Percentiles rank a stretch among this genome's conserved stretches.
Conservation (phyloP, 1,284 basidiomycete genomes). For the Hemileia vastatrix region DNA sequence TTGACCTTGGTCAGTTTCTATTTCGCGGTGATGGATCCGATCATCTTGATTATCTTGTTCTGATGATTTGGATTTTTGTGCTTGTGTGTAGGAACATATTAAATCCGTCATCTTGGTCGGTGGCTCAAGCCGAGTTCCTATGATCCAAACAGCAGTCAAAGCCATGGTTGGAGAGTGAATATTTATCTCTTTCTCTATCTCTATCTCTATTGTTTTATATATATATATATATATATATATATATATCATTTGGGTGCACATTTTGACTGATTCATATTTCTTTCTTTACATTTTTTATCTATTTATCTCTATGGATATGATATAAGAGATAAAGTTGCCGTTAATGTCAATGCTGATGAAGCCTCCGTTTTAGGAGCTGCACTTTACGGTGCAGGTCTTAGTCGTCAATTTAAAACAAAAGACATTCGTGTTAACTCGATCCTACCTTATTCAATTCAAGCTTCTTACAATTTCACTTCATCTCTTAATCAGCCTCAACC, state of each 20-base stretch:
- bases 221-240: not conserved
- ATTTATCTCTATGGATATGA: no score
- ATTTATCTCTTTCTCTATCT: not conserved
- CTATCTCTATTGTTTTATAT: not conserved
- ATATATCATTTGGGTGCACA: not conserved
- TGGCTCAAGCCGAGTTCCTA: constrained; percentile 77
- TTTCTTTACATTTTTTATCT: not conserved
- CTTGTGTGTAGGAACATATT: constrained; percentile 54
- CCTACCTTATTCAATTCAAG: constrained; percentile 60
- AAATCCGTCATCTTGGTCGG: constrained; percentile 84
- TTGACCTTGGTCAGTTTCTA: constrained; percentile 53
- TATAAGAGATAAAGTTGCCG: constrained; percentile 71
- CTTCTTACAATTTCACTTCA: constrained; percentile 53
- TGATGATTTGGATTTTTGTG: no score
- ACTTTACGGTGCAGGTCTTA: constrained; percentile 79
- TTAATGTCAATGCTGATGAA: constrained; percentile 96
- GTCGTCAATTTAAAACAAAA: constrained; percentile 90
- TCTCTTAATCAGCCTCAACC: constrained; percentile 28
- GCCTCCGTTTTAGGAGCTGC: constrained; percentile 85
- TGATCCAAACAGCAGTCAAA: constrained; percentile 75
- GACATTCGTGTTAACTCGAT: constrained; percentile 75
- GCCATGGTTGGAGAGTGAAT: constrained; percentile 64
- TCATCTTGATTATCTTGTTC: no score
- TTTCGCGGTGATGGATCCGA: constrained; percentile 16
- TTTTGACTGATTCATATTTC: constrained; percentile 24